These are phyloP conservation scores for Strobilomyces confusus DNA, from an alignment of 768 basidiomycete species.

Conservation along the genomic window DNA sequence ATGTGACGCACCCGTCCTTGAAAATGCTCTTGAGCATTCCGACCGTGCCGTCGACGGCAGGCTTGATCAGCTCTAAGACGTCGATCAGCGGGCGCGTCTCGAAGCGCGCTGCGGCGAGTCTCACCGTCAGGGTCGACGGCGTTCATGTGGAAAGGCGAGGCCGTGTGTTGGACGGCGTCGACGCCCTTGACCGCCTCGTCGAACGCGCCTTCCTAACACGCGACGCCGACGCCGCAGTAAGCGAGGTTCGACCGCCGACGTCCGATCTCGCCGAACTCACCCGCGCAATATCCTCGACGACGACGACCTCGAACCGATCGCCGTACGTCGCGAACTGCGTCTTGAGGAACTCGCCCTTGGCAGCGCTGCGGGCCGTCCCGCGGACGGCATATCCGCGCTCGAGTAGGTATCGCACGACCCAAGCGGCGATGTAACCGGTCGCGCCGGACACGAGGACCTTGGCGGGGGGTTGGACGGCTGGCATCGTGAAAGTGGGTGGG, in stretches of 20 bases:
- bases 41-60: constrained; percentile 69
- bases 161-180: constrained; percentile 66
- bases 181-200: constrained; percentile 77
- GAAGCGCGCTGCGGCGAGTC: background rate
- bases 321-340: constrained; percentile 51
- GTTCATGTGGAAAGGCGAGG: constrained; percentile 55
- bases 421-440: constrained; percentile 29
- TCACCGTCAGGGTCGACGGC: constrained; percentile 42
- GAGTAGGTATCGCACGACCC: constrained; percentile 54
- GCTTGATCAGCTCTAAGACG: constrained; percentile 56
- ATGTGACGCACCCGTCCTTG: constrained; percentile 48
- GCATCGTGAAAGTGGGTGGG: constrained; percentile 19
- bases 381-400: constrained; percentile 61
- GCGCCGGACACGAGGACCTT: constrained; percentile 31
- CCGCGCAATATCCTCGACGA: constrained; percentile 67
- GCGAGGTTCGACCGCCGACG: background rate
- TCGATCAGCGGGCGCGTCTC: background rate
- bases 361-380: constrained; percentile 59
- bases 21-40: constrained; percentile 56
- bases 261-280: constrained; percentile 26
- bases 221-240: background rate
- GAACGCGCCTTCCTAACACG: constrained; percentile 56
- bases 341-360: constrained; percentile 57
- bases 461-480: constrained; percentile 23
- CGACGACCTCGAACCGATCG: constrained; percentile 56